A percentile compares a stretch with the other conserved stretches of the same genome.
Evolutionary conservation across 2,329 filamentous ascomycete genomes (phyloP).

Genomic region (Akanthomyces dipterigenus): DNA sequence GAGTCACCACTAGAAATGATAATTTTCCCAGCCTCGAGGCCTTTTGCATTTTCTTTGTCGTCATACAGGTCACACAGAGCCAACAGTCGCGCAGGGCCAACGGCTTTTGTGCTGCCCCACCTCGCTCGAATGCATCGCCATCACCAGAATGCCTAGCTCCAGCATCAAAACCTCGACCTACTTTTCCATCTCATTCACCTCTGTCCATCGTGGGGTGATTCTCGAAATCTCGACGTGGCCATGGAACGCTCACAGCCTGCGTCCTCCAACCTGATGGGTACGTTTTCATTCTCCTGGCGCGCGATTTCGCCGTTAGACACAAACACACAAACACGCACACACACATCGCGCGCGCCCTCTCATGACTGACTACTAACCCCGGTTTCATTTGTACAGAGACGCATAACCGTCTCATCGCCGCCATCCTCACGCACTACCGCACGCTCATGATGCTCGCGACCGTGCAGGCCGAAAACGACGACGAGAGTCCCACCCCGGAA

Average conservation of each 20-base stretch:
- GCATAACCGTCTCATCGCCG: constrained; percentile 38
- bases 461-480: constrained; percentile 33
- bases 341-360: background rate
- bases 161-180: background rate
- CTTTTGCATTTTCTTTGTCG: background rate
- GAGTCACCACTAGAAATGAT: no score
- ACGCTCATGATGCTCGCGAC: constrained; percentile 38
- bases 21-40: background rate
- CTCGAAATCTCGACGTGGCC: no score
- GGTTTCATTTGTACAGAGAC: constrained; percentile 34
- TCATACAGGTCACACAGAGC: background rate
- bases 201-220: no score
- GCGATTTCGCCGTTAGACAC: no score
- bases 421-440: constrained; percentile 37
- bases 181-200: background rate
- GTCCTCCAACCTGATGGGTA: constrained; percentile 32
- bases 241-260: constrained; percentile 29
- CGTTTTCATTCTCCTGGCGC: no score
- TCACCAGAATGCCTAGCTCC: background rate
- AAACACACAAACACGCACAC: no score
- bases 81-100: background rate
- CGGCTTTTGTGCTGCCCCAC: background rate
- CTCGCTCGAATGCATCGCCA: background rate
- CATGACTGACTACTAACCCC: background rate
- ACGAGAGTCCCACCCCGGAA: constrained; percentile 32